Conservation (phyloP, 352 stramenopile species). For the Phytophthora pinifolia region DNA sequence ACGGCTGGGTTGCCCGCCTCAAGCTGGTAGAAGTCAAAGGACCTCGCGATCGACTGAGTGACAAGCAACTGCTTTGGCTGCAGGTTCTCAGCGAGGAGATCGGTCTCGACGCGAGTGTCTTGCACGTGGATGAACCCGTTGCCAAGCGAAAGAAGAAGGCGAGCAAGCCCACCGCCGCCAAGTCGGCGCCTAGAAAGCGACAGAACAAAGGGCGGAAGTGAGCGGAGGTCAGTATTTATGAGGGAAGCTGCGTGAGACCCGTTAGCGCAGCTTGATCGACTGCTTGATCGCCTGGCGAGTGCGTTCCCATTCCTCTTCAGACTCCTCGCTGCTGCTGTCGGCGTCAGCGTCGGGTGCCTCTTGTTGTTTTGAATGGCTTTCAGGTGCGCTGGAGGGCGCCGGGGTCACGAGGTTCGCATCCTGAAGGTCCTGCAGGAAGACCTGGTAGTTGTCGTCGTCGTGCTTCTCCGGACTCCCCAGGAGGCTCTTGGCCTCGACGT, state of each 20-base stretch:
- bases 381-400: conserved; percentile 9
- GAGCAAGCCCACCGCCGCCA: conserved; percentile 1
- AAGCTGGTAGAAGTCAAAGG: conserved; percentile 90
- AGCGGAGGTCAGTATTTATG: conserved; percentile 11
- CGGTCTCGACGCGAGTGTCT: conserved; percentile 58
- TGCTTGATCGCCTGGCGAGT: conserved; percentile 34
- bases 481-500: conserved; percentile 61
- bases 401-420: conserved; percentile 48
- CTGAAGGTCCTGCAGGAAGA: conserved; percentile 59
- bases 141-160: conserved; percentile 36
- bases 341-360: background rate
- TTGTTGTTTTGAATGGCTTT: conserved; percentile 7
- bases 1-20: conserved; percentile 27
- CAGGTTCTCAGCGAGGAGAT: conserved; percentile 58
- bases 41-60: conserved; percentile 76
- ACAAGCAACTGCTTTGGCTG: conserved; percentile 84
- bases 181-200: conserved; percentile 11
- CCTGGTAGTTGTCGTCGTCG: conserved; percentile 76
- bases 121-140: conserved; percentile 72
- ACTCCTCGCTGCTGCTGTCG: conserved; percentile 20
- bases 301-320: conserved; percentile 40
- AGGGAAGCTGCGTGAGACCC: background rate
- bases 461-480: conserved; percentile 35
- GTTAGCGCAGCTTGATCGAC: conserved; percentile 17
- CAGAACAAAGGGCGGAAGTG: conserved; percentile 22